Base-by-base conservation (phyloP, 345 rosid species). In the Pistacia atlantica region DNA sequence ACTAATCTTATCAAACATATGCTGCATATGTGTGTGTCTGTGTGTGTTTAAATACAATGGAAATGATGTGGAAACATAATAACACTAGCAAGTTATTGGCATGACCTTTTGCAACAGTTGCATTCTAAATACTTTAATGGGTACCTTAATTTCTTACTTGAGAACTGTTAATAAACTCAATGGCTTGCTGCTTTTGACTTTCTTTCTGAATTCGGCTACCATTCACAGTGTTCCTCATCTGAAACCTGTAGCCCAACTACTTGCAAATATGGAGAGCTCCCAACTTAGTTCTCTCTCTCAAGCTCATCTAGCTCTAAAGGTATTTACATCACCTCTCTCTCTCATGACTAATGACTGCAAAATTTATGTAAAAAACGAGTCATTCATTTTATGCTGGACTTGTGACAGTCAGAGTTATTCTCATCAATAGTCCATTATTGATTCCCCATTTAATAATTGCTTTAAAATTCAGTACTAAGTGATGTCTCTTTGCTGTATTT, bases 171-270 rank as follows among this genome's bases (percentile, higher is more conserved):
- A 38, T 75, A 22, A 64, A 46, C 58, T 69, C 17, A 37, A 11
- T 70, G 22, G 20, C 14, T 28, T 18, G n/a, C 35, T 35, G 42
- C 49, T 73, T 65, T 57, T 42, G 18, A 31, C 11, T 18, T 45
- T 42, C 13, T 65, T 48, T 62, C 74, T 78, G 65, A 72, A 25
- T 69, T 75, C 49, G 4, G n/a, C 59, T 62, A 11, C 65, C 33
- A 71, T 49, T 80, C 71, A 80, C 90, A 91, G 93, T 35, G 86
- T 79, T 73, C 88, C 93, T 65, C 92, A 87, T 84, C 82, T 90
- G 61, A 76, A 78, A 85, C 88, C 92, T 11, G 90, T 86, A 45
- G 42, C 73, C 56, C 92, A 89, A 80, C 78, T 91, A 28, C 92
- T 91, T 37, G 82, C 77, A 6, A 87, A 91, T 63, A 89, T 91